These are phyloP conservation scores for Diaporthe velutina DNA, from an alignment of 2,329 filamentous ascomycete genomes.

Conservation along the genomic window DNA sequence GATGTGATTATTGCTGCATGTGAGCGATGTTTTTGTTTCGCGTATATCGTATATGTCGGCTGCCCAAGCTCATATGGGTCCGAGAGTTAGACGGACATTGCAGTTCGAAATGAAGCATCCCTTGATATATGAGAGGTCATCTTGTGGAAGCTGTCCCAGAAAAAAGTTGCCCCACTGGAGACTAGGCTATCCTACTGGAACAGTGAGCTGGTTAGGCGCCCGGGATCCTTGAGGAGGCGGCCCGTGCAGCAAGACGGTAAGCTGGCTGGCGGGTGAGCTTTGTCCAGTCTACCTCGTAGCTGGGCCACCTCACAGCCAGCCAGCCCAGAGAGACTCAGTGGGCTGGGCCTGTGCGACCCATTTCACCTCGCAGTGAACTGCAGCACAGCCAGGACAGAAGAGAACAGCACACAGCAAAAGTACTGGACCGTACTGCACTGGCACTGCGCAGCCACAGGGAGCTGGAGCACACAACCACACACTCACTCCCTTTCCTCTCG, in stretches of 20 bases:
- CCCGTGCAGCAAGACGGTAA: background rate
- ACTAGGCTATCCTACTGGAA: background rate
- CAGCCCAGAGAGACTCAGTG: background rate
- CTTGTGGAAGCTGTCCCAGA: background rate
- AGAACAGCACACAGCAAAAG: slow-evolving; percentile 10
- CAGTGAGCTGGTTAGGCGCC: background rate
- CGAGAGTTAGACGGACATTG: too few species aligned
- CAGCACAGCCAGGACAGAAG: background rate
- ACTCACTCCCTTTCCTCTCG: slow-evolving; percentile 8
- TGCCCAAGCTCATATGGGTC: background rate
- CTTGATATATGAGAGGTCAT: background rate
- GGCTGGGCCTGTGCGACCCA: background rate
- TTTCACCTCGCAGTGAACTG: background rate
- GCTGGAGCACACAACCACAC: slow-evolving; percentile 18
- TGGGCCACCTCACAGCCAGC: background rate
- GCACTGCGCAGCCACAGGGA: slow-evolving; percentile 16
- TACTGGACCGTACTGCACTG: background rate
- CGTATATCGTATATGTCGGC: background rate
- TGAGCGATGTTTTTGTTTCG: background rate
- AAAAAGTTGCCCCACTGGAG: background rate
- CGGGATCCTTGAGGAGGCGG: background rate
- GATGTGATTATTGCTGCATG: background rate
- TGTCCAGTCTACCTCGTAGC: background rate
- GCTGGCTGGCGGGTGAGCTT: background rate
- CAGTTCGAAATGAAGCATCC: background rate